Evolutionary conservation across 2,329 filamentous ascomycete genomes (phyloP).

Genomic region (Hypoxylon sp.): DNA sequence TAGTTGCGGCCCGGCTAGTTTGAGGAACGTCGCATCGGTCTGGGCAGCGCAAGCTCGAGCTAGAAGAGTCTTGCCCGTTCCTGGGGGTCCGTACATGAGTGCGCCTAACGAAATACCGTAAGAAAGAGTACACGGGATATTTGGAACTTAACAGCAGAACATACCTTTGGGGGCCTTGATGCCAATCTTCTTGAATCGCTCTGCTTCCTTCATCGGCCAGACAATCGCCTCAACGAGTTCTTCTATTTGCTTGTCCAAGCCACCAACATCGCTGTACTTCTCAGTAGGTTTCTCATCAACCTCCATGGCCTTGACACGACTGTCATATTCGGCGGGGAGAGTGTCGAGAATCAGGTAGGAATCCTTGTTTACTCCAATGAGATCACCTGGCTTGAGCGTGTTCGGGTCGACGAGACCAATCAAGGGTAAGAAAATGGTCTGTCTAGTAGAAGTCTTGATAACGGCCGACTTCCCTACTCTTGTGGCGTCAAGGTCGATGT

Average conservation of each 20-base stretch:
- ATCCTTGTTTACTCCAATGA: slow-evolving; percentile 99
- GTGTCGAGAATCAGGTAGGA: slow-evolving; percentile 98
- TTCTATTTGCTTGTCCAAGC: slow-evolving; percentile 98
- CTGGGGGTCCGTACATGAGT: slow-evolving; percentile 96
- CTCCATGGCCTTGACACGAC: slow-evolving; percentile 99
- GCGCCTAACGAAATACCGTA: slow-evolving; percentile 73
- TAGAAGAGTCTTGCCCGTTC: slow-evolving; percentile 91
- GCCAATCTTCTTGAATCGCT: slow-evolving; percentile 99
- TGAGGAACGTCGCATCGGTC: slow-evolving; percentile 98
- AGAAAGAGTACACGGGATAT: too few species aligned
- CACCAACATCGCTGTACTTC: slow-evolving; percentile 98
- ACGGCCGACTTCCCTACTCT: slow-evolving; percentile 98
- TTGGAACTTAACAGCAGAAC: slow-evolving; percentile 42
- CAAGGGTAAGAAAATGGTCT: slow-evolving; percentile 97
- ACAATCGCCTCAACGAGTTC: slow-evolving; percentile 98
- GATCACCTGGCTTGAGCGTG: slow-evolving; percentile 92
- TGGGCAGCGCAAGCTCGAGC: slow-evolving; percentile 97
- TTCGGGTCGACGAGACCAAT: slow-evolving; percentile 98
- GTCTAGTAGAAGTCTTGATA: slow-evolving; percentile 98
- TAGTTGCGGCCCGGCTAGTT: slow-evolving; percentile 95
- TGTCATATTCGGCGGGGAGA: slow-evolving; percentile 97
- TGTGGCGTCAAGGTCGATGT: slow-evolving; percentile 97
- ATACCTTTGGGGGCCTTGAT: slow-evolving; percentile 99
- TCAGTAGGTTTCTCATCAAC: slow-evolving; percentile 99
- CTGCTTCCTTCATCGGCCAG: slow-evolving; percentile 99